Base-by-base conservation (phyloP, 2,329 filamentous ascomycete genomes). In the Teratosphaeria epicoccoides region DNA sequence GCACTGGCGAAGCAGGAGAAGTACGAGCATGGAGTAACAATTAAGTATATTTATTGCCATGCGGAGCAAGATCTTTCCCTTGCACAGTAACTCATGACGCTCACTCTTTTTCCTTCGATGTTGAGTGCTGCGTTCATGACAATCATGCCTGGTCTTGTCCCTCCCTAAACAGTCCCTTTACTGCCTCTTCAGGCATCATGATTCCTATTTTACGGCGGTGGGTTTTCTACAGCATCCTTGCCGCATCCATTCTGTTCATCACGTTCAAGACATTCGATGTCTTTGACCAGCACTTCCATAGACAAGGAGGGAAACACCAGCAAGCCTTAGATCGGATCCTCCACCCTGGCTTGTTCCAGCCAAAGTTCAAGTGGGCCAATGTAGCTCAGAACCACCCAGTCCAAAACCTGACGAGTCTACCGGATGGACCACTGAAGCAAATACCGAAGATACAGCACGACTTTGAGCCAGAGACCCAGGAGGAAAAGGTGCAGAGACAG, bases 321-420 rank as follows among this genome's bases (percentile, higher is more conserved):
- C n/a, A 49, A 24, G 25, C 43, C 50, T 6, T 52, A 52, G 26
- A 57, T 62, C 51, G 45, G 26, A 47, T 63, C 44, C 46, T 58
- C n/a, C 55, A 59, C 40, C 62, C 62, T 17, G 60, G 55, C 48
- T 57, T 57, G 47, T 56, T 62, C 45, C 51, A 54, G 47, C 59
- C 55, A 23, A 56, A 55, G 46, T 66, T 67, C 55, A 56, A 52
- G 54, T 68, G 66, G 66, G 59, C 57, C 43, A 55, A 65, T 46
- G 47, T 67, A 4, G 57, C 56, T 12, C 57, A 59, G 37, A 57
- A 57, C 23, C 95, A 87, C 69, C 90, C 93, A 0, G 71, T 96
- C 2, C 79, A 82, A 54, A 81, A 83, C 20, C 71, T 93, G 53
- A 89, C 88, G 54, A 72, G 74, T 29, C 74, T 96, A 40, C 91